phyloP scores from a whole-genome alignment of 208 protist genomes.

The Acanthamoeba healyi region DNA sequence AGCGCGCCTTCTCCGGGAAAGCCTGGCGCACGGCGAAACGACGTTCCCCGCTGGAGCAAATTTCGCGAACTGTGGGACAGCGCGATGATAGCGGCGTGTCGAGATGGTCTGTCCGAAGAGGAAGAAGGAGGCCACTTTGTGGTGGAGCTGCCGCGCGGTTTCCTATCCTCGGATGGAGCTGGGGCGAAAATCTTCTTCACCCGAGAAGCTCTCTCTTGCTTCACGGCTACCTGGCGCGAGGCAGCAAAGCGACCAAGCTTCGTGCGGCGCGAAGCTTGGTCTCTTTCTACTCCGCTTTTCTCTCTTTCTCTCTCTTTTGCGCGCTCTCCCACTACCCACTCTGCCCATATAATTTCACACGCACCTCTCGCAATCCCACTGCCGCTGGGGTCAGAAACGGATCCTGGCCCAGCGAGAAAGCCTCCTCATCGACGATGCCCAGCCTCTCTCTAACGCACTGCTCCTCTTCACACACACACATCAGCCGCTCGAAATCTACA shows the following conservation, averaged over 20 bases:
- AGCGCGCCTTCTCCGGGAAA: too few species aligned
- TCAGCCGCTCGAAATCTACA: conserved; percentile 96
- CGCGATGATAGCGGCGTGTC: neutral
- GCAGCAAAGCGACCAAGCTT: neutral
- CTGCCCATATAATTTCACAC: too few species aligned
- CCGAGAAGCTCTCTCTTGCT: neutral
- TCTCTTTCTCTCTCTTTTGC: neutral
- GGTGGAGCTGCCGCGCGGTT: neutral
- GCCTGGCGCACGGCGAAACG: too few species aligned
- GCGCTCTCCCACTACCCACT: neutral
- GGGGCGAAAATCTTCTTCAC: neutral
- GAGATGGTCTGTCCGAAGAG: neutral
- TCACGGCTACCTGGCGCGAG: neutral
- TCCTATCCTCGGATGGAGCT: conserved; percentile 8
- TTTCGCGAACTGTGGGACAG: too few species aligned
- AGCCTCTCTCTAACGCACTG: neutral
- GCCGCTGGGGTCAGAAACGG: too few species aligned
- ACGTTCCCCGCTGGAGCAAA: too few species aligned
- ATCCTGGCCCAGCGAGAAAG: neutral
- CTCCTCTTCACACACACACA: neutral
- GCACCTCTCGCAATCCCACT: too few species aligned
- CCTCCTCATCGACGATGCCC: too few species aligned
- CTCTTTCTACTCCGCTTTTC: neutral
- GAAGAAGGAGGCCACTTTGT: neutral
- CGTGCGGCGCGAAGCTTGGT: neutral